A percentile compares a stretch with the other conserved stretches of the same genome.
Evolutionary conservation across 345 rosid species (phyloP).

Genomic region (Zanthoxylum bungeanum): DNA sequence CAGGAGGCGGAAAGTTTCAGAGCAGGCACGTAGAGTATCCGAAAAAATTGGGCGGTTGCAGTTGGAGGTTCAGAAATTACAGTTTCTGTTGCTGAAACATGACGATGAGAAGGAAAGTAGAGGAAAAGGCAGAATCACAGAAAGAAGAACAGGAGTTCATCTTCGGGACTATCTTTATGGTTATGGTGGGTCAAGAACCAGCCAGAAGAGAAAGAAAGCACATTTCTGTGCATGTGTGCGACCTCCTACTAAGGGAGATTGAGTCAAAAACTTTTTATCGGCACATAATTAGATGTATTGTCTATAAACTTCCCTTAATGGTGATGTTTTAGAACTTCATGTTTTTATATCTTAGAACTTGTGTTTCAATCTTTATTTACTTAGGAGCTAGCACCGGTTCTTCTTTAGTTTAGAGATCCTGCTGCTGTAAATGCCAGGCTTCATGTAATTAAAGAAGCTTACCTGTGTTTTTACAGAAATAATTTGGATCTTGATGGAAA

Average conservation of each 20-base stretch:
- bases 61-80: conserved; percentile 87
- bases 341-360: background rate
- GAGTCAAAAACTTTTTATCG: conserved; percentile 19
- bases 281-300: conserved; percentile 21
- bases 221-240: conserved; percentile 76
- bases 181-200: conserved; percentile 50
- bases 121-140: conserved; percentile 41
- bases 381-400: conserved; percentile 12
- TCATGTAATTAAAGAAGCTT: conserved; percentile 22
- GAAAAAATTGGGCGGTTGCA: conserved; percentile 88
- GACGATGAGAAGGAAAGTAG: conserved; percentile 61
- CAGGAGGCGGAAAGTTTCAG: conserved; percentile 50
- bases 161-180: conserved; percentile 85
- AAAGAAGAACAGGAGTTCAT: conserved; percentile 58
- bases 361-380: conserved; percentile 2
- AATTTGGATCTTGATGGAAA: background rate
- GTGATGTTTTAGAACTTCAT: conserved; percentile 12
- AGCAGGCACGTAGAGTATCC: conserved; percentile 78
- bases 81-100: conserved; percentile 62
- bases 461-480: background rate
- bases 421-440: conserved; percentile 31
- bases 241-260: conserved; percentile 62
- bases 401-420: conserved; percentile 23
- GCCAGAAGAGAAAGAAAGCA: conserved; percentile 45
- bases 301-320: conserved; percentile 26